phyloP scores from a whole-genome alignment of 1,139 yeast species.

The Yamadazyma jaroonii region DNA sequence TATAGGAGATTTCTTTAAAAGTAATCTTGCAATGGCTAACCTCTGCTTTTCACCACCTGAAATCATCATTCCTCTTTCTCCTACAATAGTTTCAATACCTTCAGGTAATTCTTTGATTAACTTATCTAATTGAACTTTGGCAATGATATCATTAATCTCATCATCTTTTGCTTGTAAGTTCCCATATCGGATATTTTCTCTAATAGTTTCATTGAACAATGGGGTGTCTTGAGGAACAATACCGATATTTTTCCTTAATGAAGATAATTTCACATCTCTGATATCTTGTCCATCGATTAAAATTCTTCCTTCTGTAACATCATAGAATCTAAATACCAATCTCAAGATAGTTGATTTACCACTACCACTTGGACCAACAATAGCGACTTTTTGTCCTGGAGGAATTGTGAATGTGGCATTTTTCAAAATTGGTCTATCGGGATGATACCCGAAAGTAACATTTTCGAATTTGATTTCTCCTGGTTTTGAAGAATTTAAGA shows the following conservation, averaged over 20 bases:
- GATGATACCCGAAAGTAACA: slow-evolving; percentile 89
- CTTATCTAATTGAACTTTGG: slow-evolving; percentile 64
- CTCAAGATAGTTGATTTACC: slow-evolving; percentile 91
- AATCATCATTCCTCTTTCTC: slow-evolving; percentile 97
- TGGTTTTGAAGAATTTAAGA: slow-evolving; percentile 36
- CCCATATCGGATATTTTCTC: slow-evolving; percentile 88
- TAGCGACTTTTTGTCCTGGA: slow-evolving; percentile 86
- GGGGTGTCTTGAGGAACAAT: slow-evolving; percentile 99
- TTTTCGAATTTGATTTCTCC: slow-evolving; percentile 88
- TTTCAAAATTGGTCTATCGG: slow-evolving; percentile 78
- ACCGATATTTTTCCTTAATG: slow-evolving; percentile 73
- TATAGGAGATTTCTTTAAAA: slow-evolving; percentile 81
- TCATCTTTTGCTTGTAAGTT: slow-evolving; percentile 68
- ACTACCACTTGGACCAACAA: slow-evolving; percentile 94
- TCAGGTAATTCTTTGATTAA: slow-evolving; percentile 74
- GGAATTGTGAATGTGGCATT: slow-evolving; percentile 86
- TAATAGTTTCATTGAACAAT: slow-evolving; percentile 82
- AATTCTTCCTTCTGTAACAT: slow-evolving; percentile 73
- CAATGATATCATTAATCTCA: slow-evolving; percentile 64
- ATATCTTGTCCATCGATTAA: slow-evolving; percentile 90
- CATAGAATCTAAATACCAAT: slow-evolving; percentile 86
- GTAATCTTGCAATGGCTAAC: slow-evolving; percentile 84
- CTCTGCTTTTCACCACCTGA: slow-evolving; percentile 99
- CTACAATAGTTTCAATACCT: slow-evolving; percentile 85
- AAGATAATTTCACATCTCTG: slow-evolving; percentile 67